Evolutionary conservation across 176 grass and related monocot genomes (phyloP), one percentile per base, ranked within the genome.

Genomic region (Phragmites australis): DNA sequence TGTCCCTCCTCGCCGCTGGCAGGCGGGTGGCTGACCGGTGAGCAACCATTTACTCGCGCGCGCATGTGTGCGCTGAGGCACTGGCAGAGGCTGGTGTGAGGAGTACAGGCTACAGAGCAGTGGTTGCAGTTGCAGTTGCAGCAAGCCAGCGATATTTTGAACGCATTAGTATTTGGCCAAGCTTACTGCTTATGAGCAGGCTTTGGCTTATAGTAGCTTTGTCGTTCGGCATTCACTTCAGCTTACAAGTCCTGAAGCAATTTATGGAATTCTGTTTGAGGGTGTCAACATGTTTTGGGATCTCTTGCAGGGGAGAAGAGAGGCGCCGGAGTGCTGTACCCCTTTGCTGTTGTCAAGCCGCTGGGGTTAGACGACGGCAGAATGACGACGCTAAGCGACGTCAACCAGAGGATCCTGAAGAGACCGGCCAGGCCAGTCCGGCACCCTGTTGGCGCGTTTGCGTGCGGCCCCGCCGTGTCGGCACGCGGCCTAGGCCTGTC

Each of bases 291-390:
- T 10, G 23, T 17, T 48, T 9, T 57, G 23, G 65, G 16, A 45
- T 43, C 47, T 51, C 16, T 55, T 32, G 69, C 68, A 86, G 91
- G 56, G 55, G 60, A 64, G 51, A 89, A 86, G 59, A 70, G 66
- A 6, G 49, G 52, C 3, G 51, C 66, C 11, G 84, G 51, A 5
- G 77, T 97, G 32, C 34, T 89, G 56, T 88, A 92, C 78, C 94
- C 94, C 13, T 97, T 97, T 1, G 87, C 82, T 0, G 87, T 93
- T 0, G 87, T 97, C 21, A 97, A 90, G 88, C 94, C 94, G 17
- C 84, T 91, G 57, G 89, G 84, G 13, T 26, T 92, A 10, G 91
- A 90, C n/a, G 91, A 88, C 32, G 55, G 84, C 71, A 42, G 83
- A 17, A 81, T 88, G 70, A 66, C 83, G 10, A 97, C 94, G 68